Evolutionary conservation across 202 grass and related monocot genomes (phyloP).

Genomic region (Zizania palustris): DNA sequence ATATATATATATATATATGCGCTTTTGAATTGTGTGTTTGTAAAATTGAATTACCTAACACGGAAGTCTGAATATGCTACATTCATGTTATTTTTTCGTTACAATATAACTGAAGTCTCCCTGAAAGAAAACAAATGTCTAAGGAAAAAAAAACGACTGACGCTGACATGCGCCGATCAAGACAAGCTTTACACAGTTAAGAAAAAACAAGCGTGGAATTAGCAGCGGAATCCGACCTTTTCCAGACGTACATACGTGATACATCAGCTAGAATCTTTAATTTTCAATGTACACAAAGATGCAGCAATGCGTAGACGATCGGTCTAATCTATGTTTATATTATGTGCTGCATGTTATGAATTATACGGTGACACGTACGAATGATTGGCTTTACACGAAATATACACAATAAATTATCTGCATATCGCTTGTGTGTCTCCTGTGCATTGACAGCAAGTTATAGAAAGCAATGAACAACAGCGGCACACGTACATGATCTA

Average conservation of each 20-base stretch:
- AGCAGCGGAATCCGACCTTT: slow-evolving; percentile 17
- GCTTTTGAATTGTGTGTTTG: too few species aligned
- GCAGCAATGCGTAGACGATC: slow-evolving; percentile 19
- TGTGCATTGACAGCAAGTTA: not conserved
- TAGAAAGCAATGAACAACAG: not conserved
- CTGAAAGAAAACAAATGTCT: too few species aligned
- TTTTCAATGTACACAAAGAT: slow-evolving; percentile 14
- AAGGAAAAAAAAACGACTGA: not conserved
- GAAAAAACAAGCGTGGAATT: not conserved
- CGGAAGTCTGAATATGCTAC: too few species aligned
- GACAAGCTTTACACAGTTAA: not conserved
- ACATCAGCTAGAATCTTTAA: slow-evolving; percentile 19
- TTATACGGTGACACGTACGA: not conserved
- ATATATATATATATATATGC: too few species aligned
- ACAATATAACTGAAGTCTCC: not conserved
- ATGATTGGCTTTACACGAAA: not conserved
- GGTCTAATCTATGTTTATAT: not conserved
- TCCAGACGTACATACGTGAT: slow-evolving; percentile 11
- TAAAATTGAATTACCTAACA: too few species aligned
- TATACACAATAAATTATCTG: not conserved
- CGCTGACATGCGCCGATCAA: slow-evolving; percentile 24
- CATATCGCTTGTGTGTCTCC: not conserved
- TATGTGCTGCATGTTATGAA: not conserved
- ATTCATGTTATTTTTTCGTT: too few species aligned
- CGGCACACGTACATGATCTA: too few species aligned